These are phyloP conservation scores for Dictyophora rubrovolvata DNA, from an alignment of 768 basidiomycete species.

Conservation along the genomic window DNA sequence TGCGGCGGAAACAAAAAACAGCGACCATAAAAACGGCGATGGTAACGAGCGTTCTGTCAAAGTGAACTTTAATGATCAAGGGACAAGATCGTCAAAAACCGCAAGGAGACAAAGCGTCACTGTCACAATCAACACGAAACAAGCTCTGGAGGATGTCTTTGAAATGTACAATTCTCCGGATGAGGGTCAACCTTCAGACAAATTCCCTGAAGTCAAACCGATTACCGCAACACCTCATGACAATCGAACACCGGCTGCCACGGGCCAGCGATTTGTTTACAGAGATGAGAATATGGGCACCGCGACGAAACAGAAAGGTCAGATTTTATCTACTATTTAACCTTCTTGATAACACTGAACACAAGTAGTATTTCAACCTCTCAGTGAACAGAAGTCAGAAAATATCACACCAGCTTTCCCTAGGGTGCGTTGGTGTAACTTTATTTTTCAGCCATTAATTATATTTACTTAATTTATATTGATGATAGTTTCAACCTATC, in stretches of 20 bases:
- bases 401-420: slow-evolving; percentile 27
- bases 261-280: background rate
- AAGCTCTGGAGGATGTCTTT: slow-evolving; percentile 88
- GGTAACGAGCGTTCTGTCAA: slow-evolving; percentile 13
- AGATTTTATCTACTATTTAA: slow-evolving; percentile 13
- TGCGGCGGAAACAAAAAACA: background rate
- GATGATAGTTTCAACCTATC: slow-evolving; percentile 55
- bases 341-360: background rate
- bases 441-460: background rate
- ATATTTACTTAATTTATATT: background rate
- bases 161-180: slow-evolving; percentile 93
- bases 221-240: background rate
- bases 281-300: slow-evolving; percentile 20
- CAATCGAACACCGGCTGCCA: background rate
- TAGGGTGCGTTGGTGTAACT: slow-evolving; percentile 26
- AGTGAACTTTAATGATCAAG: slow-evolving; percentile 56
- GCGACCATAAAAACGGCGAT: background rate
- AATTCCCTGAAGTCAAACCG: background rate
- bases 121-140: slow-evolving; percentile 94
- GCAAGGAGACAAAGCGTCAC: slow-evolving; percentile 35
- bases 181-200: slow-evolving; percentile 31
- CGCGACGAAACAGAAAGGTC: slow-evolving; percentile 27
- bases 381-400: slow-evolving; percentile 51
- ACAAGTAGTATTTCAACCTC: slow-evolving; percentile 51
- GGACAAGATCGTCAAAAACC: slow-evolving; percentile 29